Base-by-base conservation (phyloP, 148 eudicot species). In the Beta vulgaris region DNA sequence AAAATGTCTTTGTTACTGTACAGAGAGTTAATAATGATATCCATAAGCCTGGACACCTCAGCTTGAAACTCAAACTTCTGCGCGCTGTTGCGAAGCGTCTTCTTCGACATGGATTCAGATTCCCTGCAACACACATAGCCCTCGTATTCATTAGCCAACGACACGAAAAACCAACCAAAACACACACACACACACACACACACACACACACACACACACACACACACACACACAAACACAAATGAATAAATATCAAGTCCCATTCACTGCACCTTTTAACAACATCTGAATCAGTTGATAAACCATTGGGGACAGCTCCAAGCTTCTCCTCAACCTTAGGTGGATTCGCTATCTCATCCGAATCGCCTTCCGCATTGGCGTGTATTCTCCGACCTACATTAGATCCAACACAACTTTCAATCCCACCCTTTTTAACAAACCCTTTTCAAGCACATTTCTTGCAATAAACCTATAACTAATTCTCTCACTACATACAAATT, bases 21-120 rank as follows among this genome's bases (percentile, higher is more conserved):
- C 65, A 94, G 92, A 35, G 98, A 94, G 84, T 94, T 94, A 78
- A 94, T 92, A 74, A 94, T 84, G 70, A 94, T 94, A 76, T 94
- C 98, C 97, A 94, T 94, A 73, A 94, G 98, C 86, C 98, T 92
- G 78, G 98, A 94, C 71, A 94, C 98, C 84, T 94, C 98, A 74
- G 98, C 98, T 85, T 94, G 98, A 74, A 94, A 94, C 87, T 94
- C 97, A 78, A 91, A 94, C 81, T 92, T 94, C 91, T 94, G 91
- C 40, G 98, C 98, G 78, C 78, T 80, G 67, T 85, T 77, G 72
- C 98, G 98, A 73, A 94, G 96, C 1, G 82, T 84, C 78, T 79
- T 92, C 82, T 83, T 90, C 5, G 98, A 94, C 79, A 94, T 94
- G 4, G 98, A 94, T 74, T 94, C 98, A 11, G 96, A 84, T 82